phyloP scores from a whole-genome alignment of 495 filamentous ascomycete species.

The Aspergillus nanangensis region DNA sequence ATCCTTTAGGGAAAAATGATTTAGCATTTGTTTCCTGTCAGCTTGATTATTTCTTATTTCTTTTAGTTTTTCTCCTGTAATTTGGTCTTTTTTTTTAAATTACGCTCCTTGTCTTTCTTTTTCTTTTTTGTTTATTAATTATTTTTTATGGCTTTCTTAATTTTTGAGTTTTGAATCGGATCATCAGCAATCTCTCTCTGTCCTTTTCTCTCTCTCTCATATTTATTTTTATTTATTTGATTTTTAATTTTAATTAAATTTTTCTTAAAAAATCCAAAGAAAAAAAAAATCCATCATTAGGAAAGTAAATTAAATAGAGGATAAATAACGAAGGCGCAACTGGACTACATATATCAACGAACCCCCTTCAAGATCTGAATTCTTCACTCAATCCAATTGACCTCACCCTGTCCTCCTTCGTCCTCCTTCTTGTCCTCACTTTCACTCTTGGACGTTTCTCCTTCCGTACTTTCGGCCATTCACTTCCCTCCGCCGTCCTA shows the following conservation, averaged over 20 bases:
- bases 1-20: constrained; percentile 1
- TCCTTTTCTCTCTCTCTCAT: constrained; percentile 9
- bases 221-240: constrained; percentile 4
- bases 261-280: constrained; percentile 7
- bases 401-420: constrained; percentile 15
- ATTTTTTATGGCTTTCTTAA: too few relatives aligned
- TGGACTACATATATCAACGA: constrained; percentile 28
- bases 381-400: constrained; percentile 24
- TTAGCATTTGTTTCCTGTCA: constrained; percentile 8
- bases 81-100: too few relatives aligned
- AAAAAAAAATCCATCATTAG: constrained; percentile 12
- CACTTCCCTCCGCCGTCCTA: constrained; percentile 7
- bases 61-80: too few relatives aligned
- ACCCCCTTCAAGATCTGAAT: constrained; percentile 20
- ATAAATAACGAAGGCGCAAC: not conserved
- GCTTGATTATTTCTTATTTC: too few relatives aligned
- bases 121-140: too few relatives aligned
- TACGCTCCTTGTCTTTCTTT: constrained; percentile 11
- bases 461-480: constrained; percentile 11
- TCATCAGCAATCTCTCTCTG: constrained; percentile 10
- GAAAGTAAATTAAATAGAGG: constrained; percentile 11
- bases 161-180: too few relatives aligned
- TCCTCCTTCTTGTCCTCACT: constrained; percentile 11
- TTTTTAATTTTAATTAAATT: constrained; percentile 14
- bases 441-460: constrained; percentile 2